Percentiles rank a stretch among this genome's conserved stretches.
These are phyloP conservation scores for Phytophthora kernoviae DNA, from an alignment of 352 stramenopile species.

Conservation along the genomic window DNA sequence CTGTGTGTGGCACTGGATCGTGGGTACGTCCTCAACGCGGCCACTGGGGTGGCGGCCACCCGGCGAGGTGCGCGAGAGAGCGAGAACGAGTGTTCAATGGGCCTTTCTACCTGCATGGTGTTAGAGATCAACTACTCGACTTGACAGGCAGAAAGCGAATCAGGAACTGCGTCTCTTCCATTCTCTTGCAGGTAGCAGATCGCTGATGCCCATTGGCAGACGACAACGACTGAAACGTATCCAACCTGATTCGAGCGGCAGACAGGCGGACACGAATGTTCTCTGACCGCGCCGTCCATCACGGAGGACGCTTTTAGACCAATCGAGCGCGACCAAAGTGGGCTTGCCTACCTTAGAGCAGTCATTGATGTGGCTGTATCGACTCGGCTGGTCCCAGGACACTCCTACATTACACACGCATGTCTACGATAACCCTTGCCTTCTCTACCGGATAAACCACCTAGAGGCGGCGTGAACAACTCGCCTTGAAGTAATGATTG, in stretches of 20 bases:
- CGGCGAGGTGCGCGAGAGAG: background rate
- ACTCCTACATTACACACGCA: too few relatives aligned
- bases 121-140: background rate
- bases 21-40: background rate
- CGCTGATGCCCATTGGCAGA: too few relatives aligned
- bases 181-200: too few relatives aligned
- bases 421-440: too few relatives aligned
- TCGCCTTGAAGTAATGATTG: too few relatives aligned
- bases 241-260: slow-evolving; percentile 1
- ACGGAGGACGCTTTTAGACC: background rate
- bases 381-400: too few relatives aligned
- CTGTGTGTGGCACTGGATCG: background rate
- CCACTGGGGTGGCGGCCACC: background rate
- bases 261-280: background rate
- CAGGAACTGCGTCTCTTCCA: background rate
- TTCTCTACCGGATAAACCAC: too few relatives aligned
- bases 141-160: background rate
- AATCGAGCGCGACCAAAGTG: too few relatives aligned
- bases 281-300: background rate
- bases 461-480: too few relatives aligned
- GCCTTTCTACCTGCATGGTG: background rate
- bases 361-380: too few relatives aligned
- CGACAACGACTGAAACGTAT: background rate
- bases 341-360: too few relatives aligned
- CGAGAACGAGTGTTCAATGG: background rate